These are phyloP conservation scores for Leucocoprinus leucothites DNA, from an alignment of 768 basidiomycete genomes.

Conservation along the genomic window DNA sequence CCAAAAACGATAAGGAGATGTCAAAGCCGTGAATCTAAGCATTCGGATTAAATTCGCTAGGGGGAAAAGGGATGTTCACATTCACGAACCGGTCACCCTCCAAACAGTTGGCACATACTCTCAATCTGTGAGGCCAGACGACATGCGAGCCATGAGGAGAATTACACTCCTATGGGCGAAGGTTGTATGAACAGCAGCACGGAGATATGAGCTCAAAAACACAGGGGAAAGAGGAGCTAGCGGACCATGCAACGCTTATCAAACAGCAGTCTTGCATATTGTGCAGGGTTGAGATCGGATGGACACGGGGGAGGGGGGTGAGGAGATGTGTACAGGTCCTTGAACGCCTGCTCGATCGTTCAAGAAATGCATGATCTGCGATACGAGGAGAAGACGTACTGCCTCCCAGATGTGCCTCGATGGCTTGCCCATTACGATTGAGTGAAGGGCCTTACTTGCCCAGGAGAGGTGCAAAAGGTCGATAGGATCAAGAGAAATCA, in stretches of 20 bases:
- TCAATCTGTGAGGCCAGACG: conserved; percentile 7
- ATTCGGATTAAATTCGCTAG: background rate
- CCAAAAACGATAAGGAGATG: background rate
- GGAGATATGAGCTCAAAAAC: background rate
- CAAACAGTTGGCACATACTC: conserved; percentile 2
- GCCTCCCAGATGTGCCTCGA: conserved; percentile 29
- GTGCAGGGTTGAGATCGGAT: conserved; percentile 26
- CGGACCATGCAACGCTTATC: conserved; percentile 15
- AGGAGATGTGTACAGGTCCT: conserved; percentile 1
- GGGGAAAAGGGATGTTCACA: background rate
- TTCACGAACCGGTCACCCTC: background rate
- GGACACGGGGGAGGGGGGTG: conserved; percentile 25
- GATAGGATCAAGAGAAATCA: conserved; percentile 31
- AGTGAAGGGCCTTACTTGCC: conserved; percentile 31
- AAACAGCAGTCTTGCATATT: conserved; percentile 34
- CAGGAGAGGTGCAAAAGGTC: conserved; percentile 41
- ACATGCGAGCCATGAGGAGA: conserved; percentile 9
- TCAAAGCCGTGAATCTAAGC: background rate
- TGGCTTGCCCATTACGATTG: conserved; percentile 26
- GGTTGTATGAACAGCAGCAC: background rate
- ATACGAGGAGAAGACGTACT: conserved; percentile 15
- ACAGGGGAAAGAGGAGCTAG: background rate
- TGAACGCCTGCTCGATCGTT: background rate
- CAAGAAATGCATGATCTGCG: conserved; percentile 20
- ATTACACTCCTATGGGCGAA: background rate